Percentiles rank a stretch among this genome's conserved stretches.
phyloP scores from a whole-genome alignment of 2,329 filamentous ascomycete species.

The Ophiostoma quercus region DNA sequence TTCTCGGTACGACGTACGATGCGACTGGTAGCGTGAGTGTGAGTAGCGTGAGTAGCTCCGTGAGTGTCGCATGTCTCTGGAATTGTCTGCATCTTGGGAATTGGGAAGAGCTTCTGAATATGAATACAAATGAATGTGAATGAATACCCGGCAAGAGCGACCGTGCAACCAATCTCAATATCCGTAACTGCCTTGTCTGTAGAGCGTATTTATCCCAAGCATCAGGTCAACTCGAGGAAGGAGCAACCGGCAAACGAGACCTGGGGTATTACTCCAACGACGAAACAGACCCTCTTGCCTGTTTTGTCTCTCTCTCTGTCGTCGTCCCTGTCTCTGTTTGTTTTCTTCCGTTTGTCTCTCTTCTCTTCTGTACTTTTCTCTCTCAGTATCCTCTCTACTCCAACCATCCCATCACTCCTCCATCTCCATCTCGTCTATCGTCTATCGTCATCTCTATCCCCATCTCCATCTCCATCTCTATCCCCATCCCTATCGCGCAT shows the following conservation, averaged over 20 bases:
- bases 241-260: conserved; percentile 12
- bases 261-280: neutral
- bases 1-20: neutral
- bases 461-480: neutral
- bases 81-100: too few relatives aligned
- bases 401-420: neutral
- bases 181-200: neutral
- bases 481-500: neutral
- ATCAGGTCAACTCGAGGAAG: neutral
- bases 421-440: neutral
- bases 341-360: neutral
- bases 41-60: too few relatives aligned
- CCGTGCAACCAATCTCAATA: neutral
- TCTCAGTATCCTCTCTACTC: neutral
- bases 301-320: conserved; percentile 2
- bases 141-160: neutral
- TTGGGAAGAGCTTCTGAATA: too few relatives aligned
- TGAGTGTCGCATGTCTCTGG: too few relatives aligned
- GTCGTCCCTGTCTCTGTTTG: neutral
- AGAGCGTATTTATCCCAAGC: neutral
- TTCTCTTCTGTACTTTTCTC: neutral
- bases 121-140: too few relatives aligned
- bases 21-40: too few relatives aligned
- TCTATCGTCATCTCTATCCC: neutral
- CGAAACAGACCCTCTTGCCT: conserved; percentile 14